Conservation (phyloP, 805 yeast species). For the Candida multigemmis region DNA sequence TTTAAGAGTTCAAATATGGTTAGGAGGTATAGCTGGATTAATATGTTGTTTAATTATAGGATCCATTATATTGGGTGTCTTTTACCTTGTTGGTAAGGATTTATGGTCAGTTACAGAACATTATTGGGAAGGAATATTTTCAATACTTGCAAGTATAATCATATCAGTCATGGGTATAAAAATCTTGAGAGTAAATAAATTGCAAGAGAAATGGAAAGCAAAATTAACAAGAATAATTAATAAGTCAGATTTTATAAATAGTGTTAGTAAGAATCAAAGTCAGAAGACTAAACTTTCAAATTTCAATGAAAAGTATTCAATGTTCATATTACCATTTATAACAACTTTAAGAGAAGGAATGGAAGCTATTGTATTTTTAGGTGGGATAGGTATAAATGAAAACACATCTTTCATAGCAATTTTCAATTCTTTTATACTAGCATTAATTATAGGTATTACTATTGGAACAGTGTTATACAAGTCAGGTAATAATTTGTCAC, state of each 20-base stretch:
- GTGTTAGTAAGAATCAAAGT: slow-evolving; percentile 5
- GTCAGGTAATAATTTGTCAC: slow-evolving; percentile 71
- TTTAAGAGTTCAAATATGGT: slow-evolving; percentile 32
- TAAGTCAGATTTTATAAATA: slow-evolving; percentile 12
- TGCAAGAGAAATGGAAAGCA: slow-evolving; percentile 36
- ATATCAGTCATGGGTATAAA: slow-evolving; percentile 39
- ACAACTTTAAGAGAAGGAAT: slow-evolving; percentile 85
- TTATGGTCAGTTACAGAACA: slow-evolving; percentile 38
- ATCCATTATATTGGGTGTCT: slow-evolving; percentile 25
- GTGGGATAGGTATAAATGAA: slow-evolving; percentile 57
- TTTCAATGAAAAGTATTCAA: slow-evolving; percentile 16
- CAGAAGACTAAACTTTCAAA: slow-evolving; percentile 3
- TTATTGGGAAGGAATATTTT: slow-evolving; percentile 39
- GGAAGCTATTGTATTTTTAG: slow-evolving; percentile 86
- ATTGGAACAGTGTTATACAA: slow-evolving; percentile 64
- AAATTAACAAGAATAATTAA: slow-evolving; percentile 23
- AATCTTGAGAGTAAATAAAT: slow-evolving; percentile 31
- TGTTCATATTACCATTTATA: slow-evolving; percentile 60
- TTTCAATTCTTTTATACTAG: slow-evolving; percentile 48
- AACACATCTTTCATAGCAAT: slow-evolving; percentile 35
- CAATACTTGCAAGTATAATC: slow-evolving; percentile 34
- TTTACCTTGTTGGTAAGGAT: slow-evolving; percentile 33
- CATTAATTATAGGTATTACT: slow-evolving; percentile 46
- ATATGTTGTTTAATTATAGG: slow-evolving; percentile 31
- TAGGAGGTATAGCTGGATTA: slow-evolving; percentile 34